Evolutionary conservation across 306 rosid genomes (phyloP).

Genomic region (Crataegus laevigata): DNA sequence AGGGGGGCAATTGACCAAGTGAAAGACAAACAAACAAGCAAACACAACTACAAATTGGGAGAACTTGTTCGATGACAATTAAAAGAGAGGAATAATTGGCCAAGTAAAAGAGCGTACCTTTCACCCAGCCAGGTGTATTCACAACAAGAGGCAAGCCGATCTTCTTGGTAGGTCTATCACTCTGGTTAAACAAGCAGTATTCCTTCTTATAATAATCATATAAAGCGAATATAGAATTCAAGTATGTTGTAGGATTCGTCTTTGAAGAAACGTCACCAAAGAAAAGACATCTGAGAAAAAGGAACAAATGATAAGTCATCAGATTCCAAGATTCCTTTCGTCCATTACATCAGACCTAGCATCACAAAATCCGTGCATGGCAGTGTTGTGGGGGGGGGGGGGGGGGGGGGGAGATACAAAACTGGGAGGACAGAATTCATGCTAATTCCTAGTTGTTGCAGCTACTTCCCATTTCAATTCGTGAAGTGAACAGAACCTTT

Average conservation of each 20-base stretch:
- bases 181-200: constrained; percentile 27
- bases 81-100: not conserved
- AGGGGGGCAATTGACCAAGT: not conserved
- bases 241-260: constrained; percentile 57
- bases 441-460: not conserved
- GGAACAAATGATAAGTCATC: constrained; percentile 4
- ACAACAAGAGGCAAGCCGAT: constrained; percentile 68
- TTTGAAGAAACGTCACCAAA: constrained; percentile 81
- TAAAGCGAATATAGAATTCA: constrained; percentile 38
- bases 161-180: constrained; percentile 29
- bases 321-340: not conserved
- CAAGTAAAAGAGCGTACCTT: constrained; percentile 39
- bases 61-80: constrained; percentile 2
- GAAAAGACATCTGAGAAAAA: constrained; percentile 58
- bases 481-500: not conserved
- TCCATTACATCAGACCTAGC: not conserved
- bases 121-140: constrained; percentile 96
- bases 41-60: constrained; percentile 1
- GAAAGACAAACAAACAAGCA: not conserved
- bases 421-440: constrained; percentile 18
- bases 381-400: not conserved
- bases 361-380: not conserved
- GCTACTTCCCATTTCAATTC: not conserved
- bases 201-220: constrained; percentile 52
- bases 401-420: constrained; percentile 10